These are phyloP conservation scores for Thielaviopsis cerberus DNA, from an alignment of 2,329 filamentous ascomycete species.

Conservation along the genomic window DNA sequence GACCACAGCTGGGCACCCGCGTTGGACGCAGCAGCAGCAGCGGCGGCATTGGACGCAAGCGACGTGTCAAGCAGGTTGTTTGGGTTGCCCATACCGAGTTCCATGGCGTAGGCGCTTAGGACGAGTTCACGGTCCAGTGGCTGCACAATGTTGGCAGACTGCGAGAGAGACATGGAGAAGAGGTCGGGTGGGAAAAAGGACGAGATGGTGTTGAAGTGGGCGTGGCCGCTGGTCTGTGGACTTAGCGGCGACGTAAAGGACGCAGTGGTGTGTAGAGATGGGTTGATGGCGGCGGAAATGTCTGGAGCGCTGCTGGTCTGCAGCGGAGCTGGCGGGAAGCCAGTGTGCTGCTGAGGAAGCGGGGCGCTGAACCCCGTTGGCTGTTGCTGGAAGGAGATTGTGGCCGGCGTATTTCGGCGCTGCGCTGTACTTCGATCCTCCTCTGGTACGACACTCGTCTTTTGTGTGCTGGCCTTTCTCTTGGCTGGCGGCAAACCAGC, in stretches of 20 bases:
- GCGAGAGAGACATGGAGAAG: slow-evolving; percentile 32
- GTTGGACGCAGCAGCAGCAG: neutral
- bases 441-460: neutral
- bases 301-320: slow-evolving; percentile 8
- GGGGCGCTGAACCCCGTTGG: slow-evolving; percentile 26
- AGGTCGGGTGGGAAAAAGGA: slow-evolving; percentile 33
- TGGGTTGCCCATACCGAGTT: slow-evolving; percentile 22
- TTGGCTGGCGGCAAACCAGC: slow-evolving; percentile 17
- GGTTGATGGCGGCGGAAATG: slow-evolving; percentile 23
- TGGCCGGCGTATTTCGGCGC: neutral
- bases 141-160: slow-evolving; percentile 36
- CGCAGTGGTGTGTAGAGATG: slow-evolving; percentile 16
- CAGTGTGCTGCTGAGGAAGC: slow-evolving; percentile 13
- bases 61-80: slow-evolving; percentile 23
- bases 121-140: slow-evolving; percentile 61
- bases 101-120: slow-evolving; percentile 50
- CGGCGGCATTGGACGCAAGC: neutral
- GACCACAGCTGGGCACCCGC: neutral
- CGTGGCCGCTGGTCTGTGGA: neutral
- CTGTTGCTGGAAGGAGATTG: neutral
- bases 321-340: neutral
- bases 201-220: slow-evolving; percentile 13
- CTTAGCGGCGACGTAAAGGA: slow-evolving; percentile 1
- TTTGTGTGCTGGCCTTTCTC: slow-evolving; percentile 17
- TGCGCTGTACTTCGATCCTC: neutral